phyloP scores from a whole-genome alignment of 257 asterid species.

The Solanum acaule region DNA sequence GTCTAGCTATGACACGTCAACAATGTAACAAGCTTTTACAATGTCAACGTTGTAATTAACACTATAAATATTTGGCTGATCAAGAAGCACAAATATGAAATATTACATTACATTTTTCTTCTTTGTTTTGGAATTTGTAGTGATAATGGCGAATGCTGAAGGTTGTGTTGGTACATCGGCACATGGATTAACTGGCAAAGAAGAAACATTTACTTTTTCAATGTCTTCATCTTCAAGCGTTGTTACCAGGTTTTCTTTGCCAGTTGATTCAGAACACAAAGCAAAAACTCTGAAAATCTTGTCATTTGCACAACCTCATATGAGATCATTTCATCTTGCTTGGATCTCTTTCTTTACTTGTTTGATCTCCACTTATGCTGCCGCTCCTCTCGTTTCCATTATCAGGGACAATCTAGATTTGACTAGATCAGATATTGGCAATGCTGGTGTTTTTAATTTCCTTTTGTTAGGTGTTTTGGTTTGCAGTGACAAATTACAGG shows the following conservation, averaged over 20 bases:
- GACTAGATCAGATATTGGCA: conserved; percentile 5
- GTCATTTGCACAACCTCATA: conserved; percentile 6
- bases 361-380: conserved; percentile 3
- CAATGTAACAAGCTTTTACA: too few species aligned
- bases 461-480: neutral
- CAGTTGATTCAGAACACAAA: conserved; percentile 7
- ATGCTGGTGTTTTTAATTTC: neutral
- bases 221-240: neutral
- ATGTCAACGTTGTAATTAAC: neutral
- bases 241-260: neutral
- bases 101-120: neutral
- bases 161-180: neutral
- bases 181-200: neutral
- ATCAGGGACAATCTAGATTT: neutral
- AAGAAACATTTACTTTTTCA: neutral
- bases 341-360: conserved; percentile 2
- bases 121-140: neutral
- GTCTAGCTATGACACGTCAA: neutral
- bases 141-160: neutral
- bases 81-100: neutral
- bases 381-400: neutral
- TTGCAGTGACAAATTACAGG: conserved; percentile 7
- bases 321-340: conserved; percentile 7
- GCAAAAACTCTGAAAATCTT: neutral
- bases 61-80: neutral